A percentile compares a stretch with the other conserved stretches of the same genome.
phyloP scores from a whole-genome alignment of 768 basidiomycete species.

The Trichaptum fuscoviolaceum region DNA sequence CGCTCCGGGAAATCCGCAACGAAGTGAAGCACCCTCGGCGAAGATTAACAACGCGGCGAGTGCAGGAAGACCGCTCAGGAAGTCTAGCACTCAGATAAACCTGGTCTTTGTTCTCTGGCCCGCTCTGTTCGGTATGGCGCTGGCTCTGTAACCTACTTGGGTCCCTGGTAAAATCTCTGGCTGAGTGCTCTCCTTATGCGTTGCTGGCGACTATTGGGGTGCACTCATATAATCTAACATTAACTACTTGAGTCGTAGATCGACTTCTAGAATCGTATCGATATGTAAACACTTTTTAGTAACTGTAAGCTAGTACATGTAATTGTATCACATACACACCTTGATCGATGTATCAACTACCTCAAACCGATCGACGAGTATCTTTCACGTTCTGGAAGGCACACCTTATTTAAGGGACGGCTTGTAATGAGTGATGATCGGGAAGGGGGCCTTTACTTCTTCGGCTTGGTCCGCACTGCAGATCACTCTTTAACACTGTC shows the following conservation, averaged over 20 bases:
- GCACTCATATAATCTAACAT: not conserved
- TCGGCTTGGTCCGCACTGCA: not conserved
- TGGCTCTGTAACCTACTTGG: not conserved
- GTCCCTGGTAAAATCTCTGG: not conserved
- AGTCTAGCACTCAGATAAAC: not conserved
- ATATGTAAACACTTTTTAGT: not conserved
- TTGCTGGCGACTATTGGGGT: not conserved
- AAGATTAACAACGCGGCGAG: not conserved
- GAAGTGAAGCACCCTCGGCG: not conserved
- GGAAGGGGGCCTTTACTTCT: not conserved
- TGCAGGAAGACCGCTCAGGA: not conserved
- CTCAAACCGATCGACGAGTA: not conserved
- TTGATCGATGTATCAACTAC: not conserved
- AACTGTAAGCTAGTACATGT: not conserved
- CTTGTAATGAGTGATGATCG: not conserved
- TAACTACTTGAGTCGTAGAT: not conserved
- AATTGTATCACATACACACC: not conserved
- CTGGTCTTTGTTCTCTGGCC: slow-evolving; percentile 3
- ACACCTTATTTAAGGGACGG: not conserved
- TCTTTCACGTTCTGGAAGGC: not conserved
- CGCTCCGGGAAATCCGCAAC: not conserved
- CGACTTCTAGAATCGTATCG: not conserved
- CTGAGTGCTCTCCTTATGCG: not conserved
- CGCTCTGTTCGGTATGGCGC: not conserved
- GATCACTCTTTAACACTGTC: not conserved